Base-by-base conservation (phyloP, 441 rosid genomes). In the Euphorbia schlechtendalii region DNA sequence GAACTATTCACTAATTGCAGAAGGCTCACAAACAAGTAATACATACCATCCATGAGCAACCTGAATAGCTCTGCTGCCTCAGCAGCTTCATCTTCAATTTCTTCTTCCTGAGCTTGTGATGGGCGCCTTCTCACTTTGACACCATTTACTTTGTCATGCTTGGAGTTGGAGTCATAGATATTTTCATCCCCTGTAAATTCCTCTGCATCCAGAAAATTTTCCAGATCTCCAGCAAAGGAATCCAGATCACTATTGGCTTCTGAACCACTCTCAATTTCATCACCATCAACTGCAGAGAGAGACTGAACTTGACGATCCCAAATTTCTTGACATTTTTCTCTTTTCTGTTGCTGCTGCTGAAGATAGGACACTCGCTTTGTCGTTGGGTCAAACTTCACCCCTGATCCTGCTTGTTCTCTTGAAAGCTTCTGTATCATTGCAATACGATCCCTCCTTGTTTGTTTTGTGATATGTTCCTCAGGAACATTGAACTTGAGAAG, bases 401-500 rank as follows among this genome's bases (percentile, higher is more conserved):
- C 99, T 40, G 98, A 83, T 69, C 94, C 84, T 63, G 99, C 97
- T 84, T 95, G 97, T 79, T 92, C 99, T 75, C 99, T 92, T 67
- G 97, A 95, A 79, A 95, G 97, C 77, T 95, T 87, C 53, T 98
- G 93, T 74, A 95, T 95, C 97, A 89, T 88, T 52, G 99, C 99
- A 80, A 95, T 95, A 64, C 98, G 97, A 74, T 95, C 98, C 99
- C 98, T 89, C 74, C 99, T 86, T 40, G 97, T 95, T 79, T 83
- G 96, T 77, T 86, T 95, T 66, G 96, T 86, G 70, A 92, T 88
- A 71, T 83, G 81, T 71, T 92, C 95, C 68, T 95, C 98, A 14
- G 91, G 86, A 66, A 95, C 95, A 82, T 86, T 86, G 80, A 95
- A 92, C 80, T 92, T 95, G 18, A 92, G 82, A 75, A 95, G 96